These are phyloP conservation scores for Rhinocladiella similis DNA, from an alignment of 2,329 filamentous ascomycete species.

Conservation along the genomic window DNA sequence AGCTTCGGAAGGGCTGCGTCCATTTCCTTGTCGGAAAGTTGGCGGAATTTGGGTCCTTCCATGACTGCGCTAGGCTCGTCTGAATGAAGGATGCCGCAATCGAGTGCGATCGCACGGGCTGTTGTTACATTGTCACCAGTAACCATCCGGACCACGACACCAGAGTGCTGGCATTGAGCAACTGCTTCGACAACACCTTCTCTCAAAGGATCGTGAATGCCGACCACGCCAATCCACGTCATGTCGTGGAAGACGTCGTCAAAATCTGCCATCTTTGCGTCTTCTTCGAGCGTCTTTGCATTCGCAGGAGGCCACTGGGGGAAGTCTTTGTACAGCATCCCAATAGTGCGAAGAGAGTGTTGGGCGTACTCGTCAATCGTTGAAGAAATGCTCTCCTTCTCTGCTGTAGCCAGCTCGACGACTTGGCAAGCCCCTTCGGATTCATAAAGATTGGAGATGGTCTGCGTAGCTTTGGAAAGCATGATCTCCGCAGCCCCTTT, in stretches of 20 bases:
- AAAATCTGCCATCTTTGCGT: slow-evolving; percentile 63
- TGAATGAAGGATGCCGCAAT: slow-evolving; percentile 66
- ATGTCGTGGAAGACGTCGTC: slow-evolving; percentile 70
- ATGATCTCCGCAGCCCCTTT: slow-evolving; percentile 52
- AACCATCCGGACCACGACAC: slow-evolving; percentile 72
- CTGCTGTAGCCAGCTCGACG: slow-evolving; percentile 27
- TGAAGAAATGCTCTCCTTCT: slow-evolving; percentile 32
- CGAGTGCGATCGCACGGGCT: slow-evolving; percentile 69
- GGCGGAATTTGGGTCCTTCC: slow-evolving; percentile 68
- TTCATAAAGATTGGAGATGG: slow-evolving; percentile 33
- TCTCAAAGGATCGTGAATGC: slow-evolving; percentile 73
- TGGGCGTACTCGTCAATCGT: slow-evolving; percentile 45
- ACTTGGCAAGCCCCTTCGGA: slow-evolving; percentile 24
- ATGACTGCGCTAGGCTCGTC: slow-evolving; percentile 61
- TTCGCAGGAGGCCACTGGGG: slow-evolving; percentile 64
- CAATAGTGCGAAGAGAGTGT: slow-evolving; percentile 72
- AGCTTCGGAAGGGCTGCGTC: slow-evolving; percentile 59
- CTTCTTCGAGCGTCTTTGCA: slow-evolving; percentile 59
- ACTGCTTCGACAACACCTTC: slow-evolving; percentile 69
- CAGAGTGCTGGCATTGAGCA: slow-evolving; percentile 64
- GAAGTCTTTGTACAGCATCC: slow-evolving; percentile 72
- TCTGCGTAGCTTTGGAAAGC: slow-evolving; percentile 38
- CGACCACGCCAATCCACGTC: slow-evolving; percentile 70
- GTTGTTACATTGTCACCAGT: slow-evolving; percentile 73
- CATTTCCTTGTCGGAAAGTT: slow-evolving; percentile 61